phyloP scores from a whole-genome alignment of 371 early-diverging fungal genomes.

The Scutellospora calospora region DNA sequence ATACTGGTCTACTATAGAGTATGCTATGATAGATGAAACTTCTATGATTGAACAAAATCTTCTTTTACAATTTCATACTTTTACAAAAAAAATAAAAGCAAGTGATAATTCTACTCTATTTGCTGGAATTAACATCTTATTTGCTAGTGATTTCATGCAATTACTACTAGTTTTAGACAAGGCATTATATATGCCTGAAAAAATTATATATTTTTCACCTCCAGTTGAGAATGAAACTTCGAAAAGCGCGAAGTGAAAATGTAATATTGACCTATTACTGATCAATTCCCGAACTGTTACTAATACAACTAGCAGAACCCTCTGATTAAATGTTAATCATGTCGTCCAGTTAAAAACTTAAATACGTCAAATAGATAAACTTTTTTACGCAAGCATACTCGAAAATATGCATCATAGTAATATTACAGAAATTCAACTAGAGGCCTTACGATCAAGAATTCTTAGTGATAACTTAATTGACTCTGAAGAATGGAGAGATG shows the following conservation, averaged over 20 bases:
- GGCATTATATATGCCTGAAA: background rate
- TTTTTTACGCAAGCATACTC: background rate
- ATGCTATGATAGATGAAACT: background rate
- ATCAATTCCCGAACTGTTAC: background rate
- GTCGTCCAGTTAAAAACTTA: background rate
- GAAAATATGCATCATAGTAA: background rate
- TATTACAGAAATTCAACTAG: background rate
- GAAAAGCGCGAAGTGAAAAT: background rate
- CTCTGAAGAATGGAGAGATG: background rate
- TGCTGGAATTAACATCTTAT: background rate
- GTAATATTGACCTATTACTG: background rate
- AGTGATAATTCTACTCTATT: background rate
- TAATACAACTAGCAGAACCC: background rate
- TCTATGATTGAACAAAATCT: background rate
- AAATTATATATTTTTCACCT: background rate
- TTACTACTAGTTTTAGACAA: background rate
- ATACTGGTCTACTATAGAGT: background rate
- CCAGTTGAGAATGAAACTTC: background rate
- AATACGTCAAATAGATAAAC: background rate
- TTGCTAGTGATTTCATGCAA: background rate
- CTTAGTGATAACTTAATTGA: background rate
- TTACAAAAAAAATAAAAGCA: constrained; percentile 1
- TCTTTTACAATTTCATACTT: background rate
- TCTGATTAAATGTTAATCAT: background rate
- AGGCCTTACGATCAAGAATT: background rate